Evolutionary conservation across 225 moss, liverwort and hornwort genomes (phyloP), one percentile per base, ranked within the genome.

Genomic region (Marchantia polymorpha): DNA sequence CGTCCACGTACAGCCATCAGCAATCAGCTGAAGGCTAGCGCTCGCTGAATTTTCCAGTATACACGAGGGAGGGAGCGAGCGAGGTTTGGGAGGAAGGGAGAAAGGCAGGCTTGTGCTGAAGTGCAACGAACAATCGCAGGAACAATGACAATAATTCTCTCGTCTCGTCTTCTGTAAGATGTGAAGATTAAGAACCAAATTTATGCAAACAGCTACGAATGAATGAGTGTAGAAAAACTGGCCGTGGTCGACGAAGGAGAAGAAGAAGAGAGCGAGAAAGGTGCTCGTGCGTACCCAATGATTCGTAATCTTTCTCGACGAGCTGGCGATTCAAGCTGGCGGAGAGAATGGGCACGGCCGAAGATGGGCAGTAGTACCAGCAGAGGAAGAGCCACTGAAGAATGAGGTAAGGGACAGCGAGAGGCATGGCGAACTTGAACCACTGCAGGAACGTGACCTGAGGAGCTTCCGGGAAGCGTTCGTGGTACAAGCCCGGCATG

Each of bases 361-460:
- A 47, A 26, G 65, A 22, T 1, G 94, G 97, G 77, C 93, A 86
- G 59, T 78, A 93, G 80, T 81, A 78, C 69, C 90, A 83, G 81
- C 92, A 90, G 30, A 99, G 83, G 64, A 88, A 87, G 81, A 88
- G 8, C 97, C 97, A 99, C 79, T 92, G 46, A 10, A 89, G 52
- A 50, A 93, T 14, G n/a, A 92, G 53, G 69, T 84, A 94, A 69
- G 83, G 64, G 3, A 91, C 31, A 0, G 83, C 90, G 27, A 94
- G 27, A 7, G 91, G 92, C 11, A 94, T 72, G 0, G 85, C 92
- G 53, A 96, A 96, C 58, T 84, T 68, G 64, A 91, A 64, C 96
- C 96, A 96, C 74, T 86, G 81, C 61, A 89, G 74, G 72, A 94
- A 96, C 6, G 94, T 88, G n/a, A 99, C 78, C 0, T 87, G 75